These are phyloP conservation scores for Calonectria pseudoreteaudii DNA, from an alignment of 2,329 filamentous ascomycete species.

Conservation along the genomic window DNA sequence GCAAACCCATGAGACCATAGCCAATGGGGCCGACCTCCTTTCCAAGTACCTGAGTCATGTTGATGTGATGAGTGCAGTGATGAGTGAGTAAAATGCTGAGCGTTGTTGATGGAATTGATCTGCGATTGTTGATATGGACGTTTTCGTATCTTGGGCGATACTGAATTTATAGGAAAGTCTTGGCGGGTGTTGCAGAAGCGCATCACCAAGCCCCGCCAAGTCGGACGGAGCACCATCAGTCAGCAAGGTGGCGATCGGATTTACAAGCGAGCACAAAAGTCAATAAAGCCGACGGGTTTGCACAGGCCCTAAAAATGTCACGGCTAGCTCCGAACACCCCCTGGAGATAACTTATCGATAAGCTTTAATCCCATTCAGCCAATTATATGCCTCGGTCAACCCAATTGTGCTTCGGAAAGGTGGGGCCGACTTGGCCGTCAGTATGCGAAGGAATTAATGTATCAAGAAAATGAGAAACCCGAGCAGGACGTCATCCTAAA, in stretches of 20 bases:
- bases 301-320: neutral
- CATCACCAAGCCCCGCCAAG: neutral
- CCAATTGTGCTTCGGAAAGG: no score
- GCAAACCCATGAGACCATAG: conserved; percentile 67
- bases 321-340: neutral
- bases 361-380: neutral
- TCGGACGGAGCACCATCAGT: neutral
- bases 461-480: neutral
- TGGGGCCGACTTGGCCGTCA: neutral
- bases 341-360: neutral
- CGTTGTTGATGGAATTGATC: neutral
- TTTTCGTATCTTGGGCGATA: neutral
- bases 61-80: neutral
- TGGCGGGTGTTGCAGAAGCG: neutral
- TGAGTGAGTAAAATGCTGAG: neutral
- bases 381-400: neutral
- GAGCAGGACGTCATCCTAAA: neutral
- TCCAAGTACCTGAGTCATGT: conserved; percentile 49
- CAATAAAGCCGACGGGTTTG: neutral
- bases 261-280: neutral
- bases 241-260: neutral
- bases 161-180: neutral
- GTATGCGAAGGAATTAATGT: neutral
- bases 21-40: conserved; percentile 62
- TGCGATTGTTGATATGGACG: neutral